Evolutionary conservation across 163 green algal species (phyloP), one percentile per base, ranked within the genome.

Genomic region (Chlamydomonas reinhardtii): DNA sequence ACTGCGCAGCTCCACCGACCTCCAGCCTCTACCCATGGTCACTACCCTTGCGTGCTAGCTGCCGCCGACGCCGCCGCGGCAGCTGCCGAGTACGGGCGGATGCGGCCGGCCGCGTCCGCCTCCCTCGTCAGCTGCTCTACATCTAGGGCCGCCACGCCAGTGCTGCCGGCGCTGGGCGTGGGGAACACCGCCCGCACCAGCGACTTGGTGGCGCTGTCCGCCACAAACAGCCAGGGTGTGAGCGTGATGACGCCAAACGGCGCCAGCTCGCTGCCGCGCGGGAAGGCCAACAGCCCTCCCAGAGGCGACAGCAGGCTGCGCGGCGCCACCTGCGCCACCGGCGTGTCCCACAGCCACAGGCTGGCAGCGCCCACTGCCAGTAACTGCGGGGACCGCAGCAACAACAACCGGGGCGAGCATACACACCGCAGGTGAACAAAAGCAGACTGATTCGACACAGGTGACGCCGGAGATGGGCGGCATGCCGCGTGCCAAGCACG

Each of bases 191-290:
- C 81, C 11, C 82, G 72, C 27, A 73, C 71, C 2, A 92, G 31
- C 37, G 79, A 31, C 25, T n/a, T 35, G 61, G 85, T 89, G 20
- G 86, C 81, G 11, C 71, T 16, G 73, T 92, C 89, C 70, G 74
- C 82, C 25, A 92, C 68, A 22, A 83, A 37, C 19, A 92, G 62
- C 89, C 89, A 92, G 8, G 89, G 89, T 32, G 82, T 24, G 27
- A 92, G 56, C 34, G 89, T 81, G 16, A 92, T 83, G n/a, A 65
- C 75, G 59, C 89, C 89, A 3, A 89, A 83, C 22, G 84, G 71
- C 22, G 85, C 61, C 35, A 91, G 87, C n/a, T 89, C 83, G 66
- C 43, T 69, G 37, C 80, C 73, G 31, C 77, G 85, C 3, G 89
- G 89, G 71, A 91, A 92, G 2, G 82, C 80, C 75, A 92, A 66